Base-by-base conservation (phyloP, 805 yeast species). In the Candida berthetii region DNA sequence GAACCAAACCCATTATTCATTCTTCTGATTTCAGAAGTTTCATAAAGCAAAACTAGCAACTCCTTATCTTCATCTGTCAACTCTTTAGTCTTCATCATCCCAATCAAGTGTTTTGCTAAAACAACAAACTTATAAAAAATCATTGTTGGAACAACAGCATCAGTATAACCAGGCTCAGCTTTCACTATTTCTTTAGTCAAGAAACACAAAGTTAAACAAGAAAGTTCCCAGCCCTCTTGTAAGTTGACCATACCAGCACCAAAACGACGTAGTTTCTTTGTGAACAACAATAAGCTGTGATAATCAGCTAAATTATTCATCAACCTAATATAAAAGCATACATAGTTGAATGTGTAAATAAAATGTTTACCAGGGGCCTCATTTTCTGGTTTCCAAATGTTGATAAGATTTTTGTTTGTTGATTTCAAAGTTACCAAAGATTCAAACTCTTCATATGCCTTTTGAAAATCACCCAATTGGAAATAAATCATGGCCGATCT, bases 361-460 rank as follows among this genome's bases (percentile, higher is more conserved):
- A 89, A 91, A 61, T 91, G 96, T 50, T 85, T 87, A 0, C 99
- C 99, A 0, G 97, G 93, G 17, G 95, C 64, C 58, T 95, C 99
- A 51, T 71, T 60, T 37, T 89, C 96, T 0, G 97, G 95, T 51
- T 88, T 88, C 98, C 99, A 93, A 43, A 93, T 85, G 48, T 78
- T 83, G 1, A 90, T 78, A 31, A 93, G 70, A 10, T 82, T 78
- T 54, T 88, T 85, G 35, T 79, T 77, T 3, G 76, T 71, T 1
- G 88, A 69, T 49, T 80, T 85, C 38, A 87, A 59, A 7, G 85
- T 71, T 40, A 90, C 74, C 15, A 88, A 64, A 0, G 68, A 55
- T 1, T 75, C 66, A 75, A 91, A 76, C 48, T 84, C 87, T 11
- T 72, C 72, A 36, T 70, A 67, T 0, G 97, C 93, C 1, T 64